Evolutionary conservation across 371 early-diverging fungal species (phyloP).

Genomic region (Saksenaea oblongispora): DNA sequence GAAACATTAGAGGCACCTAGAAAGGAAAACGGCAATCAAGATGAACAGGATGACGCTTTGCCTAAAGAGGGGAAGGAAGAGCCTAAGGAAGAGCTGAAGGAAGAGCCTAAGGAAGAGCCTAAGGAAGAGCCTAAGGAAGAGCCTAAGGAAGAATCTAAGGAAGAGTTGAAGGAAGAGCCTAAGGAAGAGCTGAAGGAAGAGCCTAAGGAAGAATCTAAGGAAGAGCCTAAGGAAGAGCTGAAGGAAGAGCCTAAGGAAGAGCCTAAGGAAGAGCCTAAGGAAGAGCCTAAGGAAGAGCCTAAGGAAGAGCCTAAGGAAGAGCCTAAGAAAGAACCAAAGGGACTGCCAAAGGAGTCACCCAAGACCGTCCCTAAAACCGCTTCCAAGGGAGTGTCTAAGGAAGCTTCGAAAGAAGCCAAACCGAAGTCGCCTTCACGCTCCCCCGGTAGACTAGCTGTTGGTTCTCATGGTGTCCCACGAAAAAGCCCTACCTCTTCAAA

Average conservation of each 20-base stretch:
- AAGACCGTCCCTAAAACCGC: neutral
- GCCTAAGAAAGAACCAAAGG: neutral
- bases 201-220: too few species aligned
- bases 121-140: too few species aligned
- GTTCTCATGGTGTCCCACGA: neutral
- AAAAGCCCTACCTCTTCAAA: constrained; percentile 7
- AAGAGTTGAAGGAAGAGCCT: too few species aligned
- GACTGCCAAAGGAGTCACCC: neutral
- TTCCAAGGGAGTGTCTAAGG: neutral
- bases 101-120: too few species aligned
- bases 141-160: too few species aligned
- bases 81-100: too few species aligned
- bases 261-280: neutral
- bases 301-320: neutral
- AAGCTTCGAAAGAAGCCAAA: neutral
- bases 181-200: too few species aligned
- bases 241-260: neutral
- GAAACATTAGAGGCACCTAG: neutral
- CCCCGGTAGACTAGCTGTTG: constrained; percentile 1
- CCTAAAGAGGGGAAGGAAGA: neutral
- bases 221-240: neutral
- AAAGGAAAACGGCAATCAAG: neutral
- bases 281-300: neutral
- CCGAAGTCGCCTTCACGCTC: constrained; percentile 20
- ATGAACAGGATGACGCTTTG: neutral